A percentile compares a stretch with the other conserved stretches of the same genome.
Evolutionary conservation across 208 protist species (phyloP).

Genomic region (Endotrypanum monterogeii): DNA sequence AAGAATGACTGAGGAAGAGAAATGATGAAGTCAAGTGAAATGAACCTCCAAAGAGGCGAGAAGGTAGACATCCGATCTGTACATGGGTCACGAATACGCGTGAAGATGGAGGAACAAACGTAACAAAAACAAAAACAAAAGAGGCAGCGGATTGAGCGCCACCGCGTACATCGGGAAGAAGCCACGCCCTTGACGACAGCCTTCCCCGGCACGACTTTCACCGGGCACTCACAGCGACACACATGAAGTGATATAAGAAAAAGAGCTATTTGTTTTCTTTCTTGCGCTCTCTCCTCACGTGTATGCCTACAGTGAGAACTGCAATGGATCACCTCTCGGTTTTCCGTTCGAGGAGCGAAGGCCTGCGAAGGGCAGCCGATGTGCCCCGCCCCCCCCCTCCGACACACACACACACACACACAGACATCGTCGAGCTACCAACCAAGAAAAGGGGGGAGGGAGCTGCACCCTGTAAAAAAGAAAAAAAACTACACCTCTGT

Average conservation of each 20-base stretch:
- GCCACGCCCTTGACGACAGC: neutral
- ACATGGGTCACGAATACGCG: neutral
- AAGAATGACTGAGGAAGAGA: neutral
- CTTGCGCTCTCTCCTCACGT: neutral
- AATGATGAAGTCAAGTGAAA: neutral
- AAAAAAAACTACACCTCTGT: slow-evolving; percentile 58
- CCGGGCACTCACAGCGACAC: neutral
- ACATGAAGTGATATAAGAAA: no score
- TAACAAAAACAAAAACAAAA: neutral
- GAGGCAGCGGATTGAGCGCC: neutral
- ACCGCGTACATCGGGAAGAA: neutral
- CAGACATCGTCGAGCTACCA: neutral
- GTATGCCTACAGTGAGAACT: neutral
- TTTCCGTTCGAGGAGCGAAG: neutral
- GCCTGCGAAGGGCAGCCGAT: neutral
- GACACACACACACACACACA: no score
- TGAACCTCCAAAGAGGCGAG: neutral
- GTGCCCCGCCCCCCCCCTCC: neutral
- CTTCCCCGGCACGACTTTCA: no score
- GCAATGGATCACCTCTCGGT: neutral
- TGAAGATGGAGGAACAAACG: neutral
- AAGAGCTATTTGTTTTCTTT: no score
- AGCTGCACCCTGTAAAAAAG: neutral
- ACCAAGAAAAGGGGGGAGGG: slow-evolving; percentile 2
- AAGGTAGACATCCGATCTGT: neutral